Base-by-base conservation (phyloP, 1,284 basidiomycete genomes). In the Trametes sp. region DNA sequence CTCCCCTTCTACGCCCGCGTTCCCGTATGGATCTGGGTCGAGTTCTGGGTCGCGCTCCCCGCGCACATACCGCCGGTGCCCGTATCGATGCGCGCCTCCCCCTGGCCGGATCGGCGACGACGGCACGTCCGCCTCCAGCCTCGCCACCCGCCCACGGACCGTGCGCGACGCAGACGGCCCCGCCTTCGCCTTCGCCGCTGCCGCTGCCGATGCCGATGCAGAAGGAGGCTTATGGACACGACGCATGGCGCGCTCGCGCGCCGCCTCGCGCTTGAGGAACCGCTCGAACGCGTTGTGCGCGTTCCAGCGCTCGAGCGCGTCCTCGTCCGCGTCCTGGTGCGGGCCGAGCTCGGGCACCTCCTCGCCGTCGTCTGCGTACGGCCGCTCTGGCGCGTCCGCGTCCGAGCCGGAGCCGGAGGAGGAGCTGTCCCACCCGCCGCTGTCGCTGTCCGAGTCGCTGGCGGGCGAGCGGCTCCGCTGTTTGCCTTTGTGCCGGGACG, bases 221-320 rank as follows among this genome's bases (percentile, higher is more conserved):
- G 61, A 33, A 44, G 62, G 24, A 33, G 53, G 14, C 50, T 11
- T n/a, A 59, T 29, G 38, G 48, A n/a, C n/a, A n/a, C 44, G 29
- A 42, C 61, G 67, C 57, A 66, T 64, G 11, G 63, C 61, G 33
- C 62, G 68, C 51, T 72, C 71, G 29, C 70, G 70, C 50, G 64
- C 69, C 11, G 65, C 69, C 61, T 73, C 69, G 53, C 66, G 69
- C 52, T 60, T 38, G 56, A 77, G 70, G 69, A 77, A 76, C 10
- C 65, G 68, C 35, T 57, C 44, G 66, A 77, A 77, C 13, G 73
- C 71, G 53, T 67, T 66, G 13, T 48, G 54, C 13, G 46, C 54
- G 68, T 77, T 77, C 76, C 75, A 77, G 10, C 61, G 63, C 24
- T 65, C 68, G 38, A 73, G 66, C 59, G 70, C 63, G 14, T 48